phyloP scores from a whole-genome alignment of 148 eudicot genomes.

The Rhododendron ovatum region DNA sequence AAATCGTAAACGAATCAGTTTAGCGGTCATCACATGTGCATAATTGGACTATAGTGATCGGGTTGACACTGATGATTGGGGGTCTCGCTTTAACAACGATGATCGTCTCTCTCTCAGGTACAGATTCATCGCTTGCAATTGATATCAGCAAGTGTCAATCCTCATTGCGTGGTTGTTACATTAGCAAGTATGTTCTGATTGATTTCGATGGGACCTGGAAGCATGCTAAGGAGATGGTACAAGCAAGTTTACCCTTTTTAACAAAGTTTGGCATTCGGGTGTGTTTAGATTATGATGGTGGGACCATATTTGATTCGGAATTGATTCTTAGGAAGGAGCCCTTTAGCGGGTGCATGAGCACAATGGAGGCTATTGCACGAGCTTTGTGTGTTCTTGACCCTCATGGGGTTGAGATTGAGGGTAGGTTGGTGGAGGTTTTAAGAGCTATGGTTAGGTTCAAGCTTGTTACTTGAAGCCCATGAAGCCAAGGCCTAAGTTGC shows the following conservation, averaged over 20 bases:
- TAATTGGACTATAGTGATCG: background rate
- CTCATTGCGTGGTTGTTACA: conserved; percentile 15
- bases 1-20: background rate
- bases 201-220: conserved; percentile 98
- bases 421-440: conserved; percentile 55
- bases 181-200: conserved; percentile 44
- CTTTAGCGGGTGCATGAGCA: conserved; percentile 86
- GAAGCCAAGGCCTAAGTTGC: conserved; percentile 49
- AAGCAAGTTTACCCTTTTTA: conserved; percentile 78
- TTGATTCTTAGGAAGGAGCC: conserved; percentile 89
- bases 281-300: conserved; percentile 72
- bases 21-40: background rate
- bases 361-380: conserved; percentile 92
- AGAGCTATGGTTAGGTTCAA: conserved; percentile 71
- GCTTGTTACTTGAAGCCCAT: conserved; percentile 58
- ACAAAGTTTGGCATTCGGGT: conserved; percentile 67
- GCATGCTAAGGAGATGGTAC: conserved; percentile 92
- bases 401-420: conserved; percentile 60
- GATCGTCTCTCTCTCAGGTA: conserved; percentile 38
- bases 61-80: background rate
- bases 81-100: background rate
- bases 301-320: conserved; percentile 71
- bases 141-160: conserved; percentile 49
- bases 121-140: conserved; percentile 40
- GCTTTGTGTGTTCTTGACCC: conserved; percentile 73